Base-by-base conservation (phyloP, 768 basidiomycete genomes). In the Dacryopinax primogenitus region DNA sequence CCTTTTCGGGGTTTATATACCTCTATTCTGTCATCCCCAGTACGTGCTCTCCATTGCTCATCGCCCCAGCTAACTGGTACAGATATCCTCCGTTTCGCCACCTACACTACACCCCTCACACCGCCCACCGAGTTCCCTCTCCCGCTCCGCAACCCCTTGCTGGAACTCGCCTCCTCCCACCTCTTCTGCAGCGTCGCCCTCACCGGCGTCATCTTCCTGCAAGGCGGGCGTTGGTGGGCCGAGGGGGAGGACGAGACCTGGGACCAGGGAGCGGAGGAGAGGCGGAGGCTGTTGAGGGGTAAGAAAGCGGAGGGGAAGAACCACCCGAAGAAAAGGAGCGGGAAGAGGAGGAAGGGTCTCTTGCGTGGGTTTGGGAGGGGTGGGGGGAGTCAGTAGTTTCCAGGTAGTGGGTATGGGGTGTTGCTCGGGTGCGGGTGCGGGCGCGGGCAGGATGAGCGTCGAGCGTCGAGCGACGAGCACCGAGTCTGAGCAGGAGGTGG, bases 171-270 rank as follows among this genome's bases (percentile, higher is more conserved):
- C 0, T 88, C 90, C 32, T 85, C 83, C 70, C 84, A 92, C 72
- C 86, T 92, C 71, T 83, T 92, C 66, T 91, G 88, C 78, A 88
- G 87, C 72, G 90, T 92, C 58, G 88, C 88, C 0, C 81, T 92
- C 64, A 92, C 90, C 0, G 90, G 90, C n/a, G 87, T 92, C 30
- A 77, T 92, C 34, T 83, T 85, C 9, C 80, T 92, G 28, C 90
- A 92, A 76, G 88, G 89, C 0, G 87, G 86, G 47, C 82, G 90
- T 45, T 87, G 84, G 77, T 92, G 89, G 89, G 88, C 86, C 2
- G 90, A 92, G 72, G 82, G 82, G 33, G 79, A 84, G 16, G 88
- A 90, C 47, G 34, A 37, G 41, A 39, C 61, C 41, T 28, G 58
- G 67, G 45, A 62, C 16, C 13, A 35, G 33, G 62, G 62, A 34